Evolutionary conservation across 495 filamentous ascomycete genomes (phyloP), one percentile per base, ranked within the genome.

Genomic region (Lentithecium fluviatile): DNA sequence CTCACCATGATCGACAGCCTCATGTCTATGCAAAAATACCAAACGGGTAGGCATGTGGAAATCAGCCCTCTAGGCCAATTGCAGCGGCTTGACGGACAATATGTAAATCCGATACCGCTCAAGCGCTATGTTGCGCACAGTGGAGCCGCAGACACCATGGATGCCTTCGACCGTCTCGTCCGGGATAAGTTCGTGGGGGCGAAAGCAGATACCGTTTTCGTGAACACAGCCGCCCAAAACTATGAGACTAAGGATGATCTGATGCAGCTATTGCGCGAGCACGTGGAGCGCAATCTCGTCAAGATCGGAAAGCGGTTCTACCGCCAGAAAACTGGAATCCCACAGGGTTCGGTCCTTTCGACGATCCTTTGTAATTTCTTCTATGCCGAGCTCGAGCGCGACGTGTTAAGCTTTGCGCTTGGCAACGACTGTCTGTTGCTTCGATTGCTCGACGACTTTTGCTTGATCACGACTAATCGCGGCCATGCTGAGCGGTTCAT

Each of bases 321-420:
- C 67, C 82, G 90, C 12, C 94, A 97, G 66, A 91, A 86, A 67
- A 77, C 81, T 32, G 94, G 94, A 13, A 96, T 98, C 21, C 91
- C 94, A 0, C 94, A 98, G 72, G 94, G 94, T 36, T 96, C 91
- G 0, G 80, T 96, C 0, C 69, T 98, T 23, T 96, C 91, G 10
- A 88, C 83, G 48, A 77, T 90, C 29, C 79, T 98, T 0, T 97
- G 95, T 79, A 97, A 91, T 70, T 89, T 93, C 69, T 95, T 97
- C 70, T 97, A 97, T 69, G 93, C 87, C 3, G 83, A 91, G 60
- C 78, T 98, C 2, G 95, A 98, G 72, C 65, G 76, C 2, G 74
- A 85, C 21, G 73, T 84, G 2, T 75, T 98, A 2, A 69, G 73
- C 1, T 97, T 96, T 68, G 70, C 93, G 8, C 54, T 77, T 1